phyloP scores from a whole-genome alignment of 306 rosid species.

The cucumber (Cucumis sativus) region Cucumber_9930_V3 NC_026655.2:15579001-15579500 shows the following conservation, averaged over 20 bases:
- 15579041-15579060: background rate
- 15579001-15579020: background rate
- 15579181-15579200: slow-evolving; percentile 14
- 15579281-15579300: slow-evolving; percentile 92
- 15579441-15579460: slow-evolving; percentile 55
- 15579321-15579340: slow-evolving; percentile 73
- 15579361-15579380: slow-evolving; percentile 35
- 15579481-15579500: slow-evolving; percentile 84
- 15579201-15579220: slow-evolving; percentile 48
- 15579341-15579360: slow-evolving; percentile 57
- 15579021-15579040: background rate
- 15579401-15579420: slow-evolving; percentile 42
- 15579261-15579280: slow-evolving; percentile 94
- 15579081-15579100: slow-evolving; percentile 57
- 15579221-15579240: slow-evolving; percentile 81
- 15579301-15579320: slow-evolving; percentile 73
- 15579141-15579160: slow-evolving; percentile 33
- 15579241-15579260: slow-evolving; percentile 74
- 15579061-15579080: slow-evolving; percentile 71
- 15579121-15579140: slow-evolving; percentile 53
- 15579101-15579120: slow-evolving; percentile 76
- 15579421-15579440: slow-evolving; percentile 41
- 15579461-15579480: slow-evolving; percentile 84
- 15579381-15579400: slow-evolving; percentile 45
- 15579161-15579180: slow-evolving; percentile 29